phyloP scores from a whole-genome alignment of 2,329 filamentous ascomycete genomes.

The Aspergillus latus region DNA sequence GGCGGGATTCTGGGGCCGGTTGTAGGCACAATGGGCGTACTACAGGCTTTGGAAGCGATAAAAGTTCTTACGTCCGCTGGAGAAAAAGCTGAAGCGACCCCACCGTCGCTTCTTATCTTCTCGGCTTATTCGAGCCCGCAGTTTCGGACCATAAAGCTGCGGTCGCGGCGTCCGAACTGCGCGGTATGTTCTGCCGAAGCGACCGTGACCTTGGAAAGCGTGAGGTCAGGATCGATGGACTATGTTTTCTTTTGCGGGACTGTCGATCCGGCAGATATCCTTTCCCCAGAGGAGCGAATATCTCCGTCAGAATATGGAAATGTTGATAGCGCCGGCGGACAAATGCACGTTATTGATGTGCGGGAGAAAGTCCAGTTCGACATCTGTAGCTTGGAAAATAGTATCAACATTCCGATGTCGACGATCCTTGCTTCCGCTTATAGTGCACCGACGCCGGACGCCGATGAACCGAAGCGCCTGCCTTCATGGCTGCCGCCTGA shows the following conservation, averaged over 20 bases:
- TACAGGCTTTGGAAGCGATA: conserved; percentile 87
- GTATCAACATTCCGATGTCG: conserved; percentile 60
- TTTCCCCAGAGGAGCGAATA: conserved; percentile 67
- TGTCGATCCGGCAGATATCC: conserved; percentile 53
- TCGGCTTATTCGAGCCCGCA: conserved; percentile 44
- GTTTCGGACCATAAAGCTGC: conserved; percentile 76
- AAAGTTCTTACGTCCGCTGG: conserved; percentile 65
- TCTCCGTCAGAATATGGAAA: conserved; percentile 60
- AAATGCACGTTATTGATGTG: conserved; percentile 68
- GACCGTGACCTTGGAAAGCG: conserved; percentile 61
- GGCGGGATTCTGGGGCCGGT: conserved; percentile 90
- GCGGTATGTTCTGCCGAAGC: conserved; percentile 69
- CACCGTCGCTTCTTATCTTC: conserved; percentile 44
- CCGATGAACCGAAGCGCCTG: conserved; percentile 8
- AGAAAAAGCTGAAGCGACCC: conserved; percentile 20
- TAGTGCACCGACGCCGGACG: conserved; percentile 1
- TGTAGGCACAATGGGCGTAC: conserved; percentile 86
- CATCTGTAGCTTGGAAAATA: conserved; percentile 72
- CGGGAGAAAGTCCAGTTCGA: conserved; percentile 82
- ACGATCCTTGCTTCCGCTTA: conserved; percentile 33
- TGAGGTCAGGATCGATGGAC: conserved; percentile 68
- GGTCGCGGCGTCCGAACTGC: conserved; percentile 67
- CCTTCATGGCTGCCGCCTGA: conserved; percentile 32
- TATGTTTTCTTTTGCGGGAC: conserved; percentile 85
- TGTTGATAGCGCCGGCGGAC: conserved; percentile 13